phyloP scores from a whole-genome alignment of 1,139 yeast genomes.

The Yamadazyma triangularis region DNA sequence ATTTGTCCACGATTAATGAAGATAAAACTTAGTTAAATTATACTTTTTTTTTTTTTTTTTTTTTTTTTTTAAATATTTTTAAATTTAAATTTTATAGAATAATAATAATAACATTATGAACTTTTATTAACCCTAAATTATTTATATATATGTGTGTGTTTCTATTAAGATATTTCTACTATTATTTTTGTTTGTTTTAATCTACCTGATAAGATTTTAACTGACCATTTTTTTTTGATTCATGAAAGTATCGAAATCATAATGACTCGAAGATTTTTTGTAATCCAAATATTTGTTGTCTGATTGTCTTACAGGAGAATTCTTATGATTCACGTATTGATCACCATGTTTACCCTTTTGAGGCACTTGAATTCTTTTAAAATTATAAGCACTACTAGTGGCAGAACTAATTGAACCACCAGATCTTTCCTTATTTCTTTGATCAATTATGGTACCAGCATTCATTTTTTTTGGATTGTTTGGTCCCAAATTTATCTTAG shows the following conservation, averaged over 20 bases:
- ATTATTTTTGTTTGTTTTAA: too few relatives aligned
- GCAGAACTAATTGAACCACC: constrained; percentile 6
- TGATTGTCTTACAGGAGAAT: constrained; percentile 1
- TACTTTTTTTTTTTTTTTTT: too few relatives aligned
- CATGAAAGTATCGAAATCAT: constrained; percentile 38
- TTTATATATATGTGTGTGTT: too few relatives aligned
- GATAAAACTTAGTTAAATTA: constrained; percentile 1
- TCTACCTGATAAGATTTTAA: too few relatives aligned
- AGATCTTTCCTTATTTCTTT: constrained; percentile 5
- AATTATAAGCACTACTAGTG: constrained; percentile 14
- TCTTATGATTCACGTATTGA: neutral
- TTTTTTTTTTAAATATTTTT: too few relatives aligned
- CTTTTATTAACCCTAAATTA: too few relatives aligned
- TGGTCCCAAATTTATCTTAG: constrained; percentile 13
- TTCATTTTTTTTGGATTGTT: too few relatives aligned
- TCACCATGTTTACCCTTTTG: constrained; percentile 3
- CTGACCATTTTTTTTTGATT: constrained; percentile 20
- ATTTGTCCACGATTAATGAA: constrained; percentile 10
- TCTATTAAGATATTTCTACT: too few relatives aligned
- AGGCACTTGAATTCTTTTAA: constrained; percentile 17
- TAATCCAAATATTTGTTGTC: constrained; percentile 27
- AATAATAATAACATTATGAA: too few relatives aligned
- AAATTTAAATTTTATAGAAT: too few relatives aligned
- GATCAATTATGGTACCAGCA: constrained; percentile 1
- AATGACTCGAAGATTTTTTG: constrained; percentile 14